A percentile compares a stretch with the other conserved stretches of the same genome.
These are phyloP conservation scores for Isatis lusitanica DNA, from an alignment of 441 rosid species.

Conservation along the genomic window DNA sequence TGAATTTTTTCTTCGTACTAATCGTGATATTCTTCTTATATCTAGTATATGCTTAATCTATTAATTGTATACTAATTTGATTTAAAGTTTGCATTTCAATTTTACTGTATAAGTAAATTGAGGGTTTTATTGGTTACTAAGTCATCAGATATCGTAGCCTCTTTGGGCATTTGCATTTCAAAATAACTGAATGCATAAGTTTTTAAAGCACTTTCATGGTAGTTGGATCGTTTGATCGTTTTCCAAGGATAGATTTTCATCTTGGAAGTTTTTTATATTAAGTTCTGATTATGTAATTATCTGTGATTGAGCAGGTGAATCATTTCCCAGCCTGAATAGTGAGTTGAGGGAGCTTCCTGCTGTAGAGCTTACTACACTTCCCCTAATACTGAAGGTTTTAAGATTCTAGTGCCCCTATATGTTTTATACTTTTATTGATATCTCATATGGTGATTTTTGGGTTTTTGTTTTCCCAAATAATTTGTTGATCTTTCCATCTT, in stretches of 20 bases:
- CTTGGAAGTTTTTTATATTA: not conserved
- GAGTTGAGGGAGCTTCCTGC: constrained; percentile 95
- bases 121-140: not conserved
- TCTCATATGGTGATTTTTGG: constrained; percentile 7
- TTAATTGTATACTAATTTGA: not conserved
- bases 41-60: constrained; percentile 4
- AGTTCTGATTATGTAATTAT: constrained; percentile 11
- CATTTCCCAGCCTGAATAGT: constrained; percentile 78
- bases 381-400: constrained; percentile 84
- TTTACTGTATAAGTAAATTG: not conserved
- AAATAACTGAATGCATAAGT: not conserved
- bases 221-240: constrained; percentile 16
- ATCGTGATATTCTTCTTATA: not conserved
- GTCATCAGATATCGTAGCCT: not conserved
- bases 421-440: constrained; percentile 5
- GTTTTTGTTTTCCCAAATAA: not conserved
- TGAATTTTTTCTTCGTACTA: not conserved
- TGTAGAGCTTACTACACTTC: constrained; percentile 94
- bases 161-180: not conserved
- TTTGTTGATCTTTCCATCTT: constrained; percentile 25
- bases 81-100: not conserved
- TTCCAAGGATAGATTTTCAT: not conserved
- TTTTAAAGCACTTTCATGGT: not conserved
- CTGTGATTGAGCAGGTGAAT: constrained; percentile 58
- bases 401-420: constrained; percentile 23